phyloP scores from a whole-genome alignment of 1,284 basidiomycete genomes.

The Boletellus deceptivus region DNA sequence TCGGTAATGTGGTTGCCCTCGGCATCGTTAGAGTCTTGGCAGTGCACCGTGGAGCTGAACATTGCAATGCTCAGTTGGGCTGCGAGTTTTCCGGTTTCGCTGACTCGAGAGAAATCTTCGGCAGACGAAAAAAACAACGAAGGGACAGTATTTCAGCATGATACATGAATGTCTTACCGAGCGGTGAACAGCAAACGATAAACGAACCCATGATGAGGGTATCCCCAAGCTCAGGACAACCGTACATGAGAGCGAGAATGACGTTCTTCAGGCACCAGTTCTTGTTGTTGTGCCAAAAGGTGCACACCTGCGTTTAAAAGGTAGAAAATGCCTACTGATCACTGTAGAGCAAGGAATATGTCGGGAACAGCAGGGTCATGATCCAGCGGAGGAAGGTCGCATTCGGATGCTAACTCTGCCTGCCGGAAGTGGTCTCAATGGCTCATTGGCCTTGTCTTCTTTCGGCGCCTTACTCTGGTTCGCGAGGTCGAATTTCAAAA shows the following conservation, averaged over 20 bases:
- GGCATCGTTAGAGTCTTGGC: conserved; percentile 42
- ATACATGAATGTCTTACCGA: neutral
- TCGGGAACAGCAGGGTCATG: conserved; percentile 35
- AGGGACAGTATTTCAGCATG: too few species aligned
- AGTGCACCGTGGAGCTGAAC: conserved; percentile 38
- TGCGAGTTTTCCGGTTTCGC: conserved; percentile 23
- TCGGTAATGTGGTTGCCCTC: conserved; percentile 35
- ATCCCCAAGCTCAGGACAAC: conserved; percentile 38
- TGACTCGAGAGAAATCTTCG: conserved; percentile 5
- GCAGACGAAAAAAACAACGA: too few species aligned
- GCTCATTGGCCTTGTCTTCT: conserved; percentile 44
- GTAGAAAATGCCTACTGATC: conserved; percentile 31
- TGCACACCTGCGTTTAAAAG: conserved; percentile 31
- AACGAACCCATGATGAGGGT: conserved; percentile 38
- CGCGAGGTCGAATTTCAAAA: conserved; percentile 40
- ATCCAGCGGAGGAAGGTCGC: conserved; percentile 39
- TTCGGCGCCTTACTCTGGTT: conserved; percentile 41
- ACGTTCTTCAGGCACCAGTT: conserved; percentile 39
- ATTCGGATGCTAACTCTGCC: conserved; percentile 33
- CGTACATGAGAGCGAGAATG: conserved; percentile 39
- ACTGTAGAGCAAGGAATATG: conserved; percentile 34
- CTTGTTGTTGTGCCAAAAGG: conserved; percentile 38
- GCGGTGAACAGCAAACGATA: too few species aligned
- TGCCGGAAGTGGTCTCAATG: conserved; percentile 40
- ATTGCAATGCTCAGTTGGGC: conserved; percentile 26